Conservation (phyloP, 331 rosid species). For the Malus hybrid region DNA sequence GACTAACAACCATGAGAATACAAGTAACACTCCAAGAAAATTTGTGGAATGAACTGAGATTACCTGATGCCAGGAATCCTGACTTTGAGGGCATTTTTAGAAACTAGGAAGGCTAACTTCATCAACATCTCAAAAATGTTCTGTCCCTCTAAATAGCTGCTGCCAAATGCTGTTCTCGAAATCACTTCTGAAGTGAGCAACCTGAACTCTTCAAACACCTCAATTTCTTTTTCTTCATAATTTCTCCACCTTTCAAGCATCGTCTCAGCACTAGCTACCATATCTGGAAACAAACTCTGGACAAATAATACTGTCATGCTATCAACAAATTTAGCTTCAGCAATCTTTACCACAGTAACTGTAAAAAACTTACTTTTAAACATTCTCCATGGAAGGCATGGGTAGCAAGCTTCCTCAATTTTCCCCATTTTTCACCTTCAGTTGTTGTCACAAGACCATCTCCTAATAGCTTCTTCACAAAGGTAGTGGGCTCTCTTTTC, state of each 20-base stretch:
- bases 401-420: background rate
- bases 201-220: background rate
- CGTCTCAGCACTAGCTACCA: background rate
- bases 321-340: background rate
- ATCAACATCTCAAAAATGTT: background rate
- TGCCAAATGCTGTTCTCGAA: background rate
- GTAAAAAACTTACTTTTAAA: background rate
- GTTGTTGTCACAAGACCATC: background rate
- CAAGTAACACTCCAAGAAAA: background rate
- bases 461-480: background rate
- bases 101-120: background rate
- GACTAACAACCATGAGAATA: background rate
- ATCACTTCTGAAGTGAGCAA: background rate
- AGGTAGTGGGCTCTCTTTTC: background rate
- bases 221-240: background rate
- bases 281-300: background rate
- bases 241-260: background rate
- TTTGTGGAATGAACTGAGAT: background rate
- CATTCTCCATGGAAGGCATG: background rate
- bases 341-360: background rate
- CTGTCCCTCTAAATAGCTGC: background rate
- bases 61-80: background rate
- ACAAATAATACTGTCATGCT: background rate
- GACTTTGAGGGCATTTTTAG: background rate
- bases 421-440: background rate